phyloP scores from a whole-genome alignment of 2,329 filamentous ascomycete genomes.

The Lecanosticta acicola region DNA sequence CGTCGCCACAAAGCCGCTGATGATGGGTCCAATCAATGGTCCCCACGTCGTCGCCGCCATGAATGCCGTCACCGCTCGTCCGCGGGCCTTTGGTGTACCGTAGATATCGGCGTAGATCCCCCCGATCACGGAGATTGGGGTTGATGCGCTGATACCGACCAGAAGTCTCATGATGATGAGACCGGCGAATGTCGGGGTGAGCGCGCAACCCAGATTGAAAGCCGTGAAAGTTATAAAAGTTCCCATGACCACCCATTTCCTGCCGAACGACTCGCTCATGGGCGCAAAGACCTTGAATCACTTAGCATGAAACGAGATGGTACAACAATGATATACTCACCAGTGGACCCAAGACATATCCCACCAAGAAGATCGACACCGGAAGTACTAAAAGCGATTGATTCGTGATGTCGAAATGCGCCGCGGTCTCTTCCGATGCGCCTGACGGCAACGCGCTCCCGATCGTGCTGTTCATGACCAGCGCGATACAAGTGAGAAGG shows the following conservation, averaged over 20 bases:
- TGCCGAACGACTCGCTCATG: constrained; percentile 41
- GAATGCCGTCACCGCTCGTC: constrained; percentile 58
- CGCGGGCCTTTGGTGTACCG: constrained; percentile 50
- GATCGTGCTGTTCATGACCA: constrained; percentile 64
- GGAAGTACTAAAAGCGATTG: constrained; percentile 42
- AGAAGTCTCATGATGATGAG: constrained; percentile 43
- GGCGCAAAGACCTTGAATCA: constrained; percentile 36
- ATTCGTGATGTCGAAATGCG: constrained; percentile 52
- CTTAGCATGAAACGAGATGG: background rate
- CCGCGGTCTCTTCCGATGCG: constrained; percentile 53
- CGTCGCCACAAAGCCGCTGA: constrained; percentile 57
- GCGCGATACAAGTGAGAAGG: constrained; percentile 50
- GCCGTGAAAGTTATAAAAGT: constrained; percentile 46
- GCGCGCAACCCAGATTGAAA: constrained; percentile 42
- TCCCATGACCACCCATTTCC: constrained; percentile 44
- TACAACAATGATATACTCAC: constrained; percentile 8
- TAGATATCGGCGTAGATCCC: constrained; percentile 63
- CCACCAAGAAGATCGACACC: constrained; percentile 47
- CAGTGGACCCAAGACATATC: constrained; percentile 43
- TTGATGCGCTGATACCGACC: constrained; percentile 40
- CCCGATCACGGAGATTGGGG: constrained; percentile 55
- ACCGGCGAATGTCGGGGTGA: constrained; percentile 40
- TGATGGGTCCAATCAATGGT: constrained; percentile 60
- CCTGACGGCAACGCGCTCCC: constrained; percentile 60
- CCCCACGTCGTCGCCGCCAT: constrained; percentile 63